phyloP scores from a whole-genome alignment of 2,329 filamentous ascomycete genomes.

The Chaetomiaceae sp. region DNA sequence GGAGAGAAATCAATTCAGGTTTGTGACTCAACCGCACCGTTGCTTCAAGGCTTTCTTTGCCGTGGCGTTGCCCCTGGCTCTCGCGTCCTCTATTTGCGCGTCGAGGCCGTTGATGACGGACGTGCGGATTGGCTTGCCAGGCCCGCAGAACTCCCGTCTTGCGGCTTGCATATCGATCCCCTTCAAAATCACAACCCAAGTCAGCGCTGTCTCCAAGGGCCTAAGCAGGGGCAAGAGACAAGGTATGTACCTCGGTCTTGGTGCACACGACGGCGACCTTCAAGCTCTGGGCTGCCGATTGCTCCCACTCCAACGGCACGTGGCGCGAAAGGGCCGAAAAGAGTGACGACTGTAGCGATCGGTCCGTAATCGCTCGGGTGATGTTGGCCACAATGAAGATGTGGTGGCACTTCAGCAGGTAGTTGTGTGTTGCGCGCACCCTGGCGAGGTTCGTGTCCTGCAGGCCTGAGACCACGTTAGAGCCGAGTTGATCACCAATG shows the following conservation, averaged over 20 bases:
- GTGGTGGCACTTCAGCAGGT: conserved; percentile 1
- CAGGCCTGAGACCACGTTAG: not conserved
- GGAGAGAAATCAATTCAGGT: too few species aligned
- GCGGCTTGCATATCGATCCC: not conserved
- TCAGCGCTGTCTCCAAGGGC: too few species aligned
- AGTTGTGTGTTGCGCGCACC: conserved; percentile 4
- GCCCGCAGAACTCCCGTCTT: not conserved
- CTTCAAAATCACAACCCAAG: too few species aligned
- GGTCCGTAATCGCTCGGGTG: not conserved
- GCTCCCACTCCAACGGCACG: not conserved
- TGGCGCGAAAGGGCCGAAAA: not conserved
- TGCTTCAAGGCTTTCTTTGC: too few species aligned
- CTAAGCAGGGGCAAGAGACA: not conserved
- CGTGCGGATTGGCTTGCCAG: not conserved
- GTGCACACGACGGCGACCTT: conserved; percentile 1
- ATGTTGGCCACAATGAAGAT: conserved; percentile 4
- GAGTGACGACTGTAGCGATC: not conserved
- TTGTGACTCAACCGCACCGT: too few species aligned
- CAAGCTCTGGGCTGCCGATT: not conserved
- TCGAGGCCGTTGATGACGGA: not conserved
- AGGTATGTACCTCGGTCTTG: not conserved
- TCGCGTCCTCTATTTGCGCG: not conserved
- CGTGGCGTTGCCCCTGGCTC: not conserved
- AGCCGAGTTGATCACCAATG: not conserved
- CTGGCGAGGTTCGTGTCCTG: not conserved